These are phyloP conservation scores for Pulicaria dysenterica DNA, from an alignment of 129 eudicot species.

Conservation along the genomic window DNA sequence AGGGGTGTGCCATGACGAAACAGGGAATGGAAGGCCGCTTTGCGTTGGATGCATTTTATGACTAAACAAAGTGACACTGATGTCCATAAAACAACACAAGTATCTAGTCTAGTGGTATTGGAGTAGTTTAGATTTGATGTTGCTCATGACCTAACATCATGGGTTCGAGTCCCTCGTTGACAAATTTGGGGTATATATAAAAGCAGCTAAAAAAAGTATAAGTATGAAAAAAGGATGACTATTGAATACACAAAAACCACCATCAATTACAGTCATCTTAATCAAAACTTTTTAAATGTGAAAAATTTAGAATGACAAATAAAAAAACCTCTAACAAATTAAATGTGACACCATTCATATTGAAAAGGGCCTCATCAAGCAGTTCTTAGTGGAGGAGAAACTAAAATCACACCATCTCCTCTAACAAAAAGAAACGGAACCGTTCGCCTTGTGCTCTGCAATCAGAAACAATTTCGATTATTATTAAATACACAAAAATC, in stretches of 20 bases:
- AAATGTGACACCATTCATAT: constrained; percentile 18
- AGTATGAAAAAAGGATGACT: no score
- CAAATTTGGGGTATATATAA: no score
- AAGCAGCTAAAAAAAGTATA: no score
- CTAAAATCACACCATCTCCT: constrained; percentile 98
- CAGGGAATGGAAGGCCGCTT: no score
- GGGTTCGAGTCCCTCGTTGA: no score
- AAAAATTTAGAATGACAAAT: background rate
- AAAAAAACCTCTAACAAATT: background rate
- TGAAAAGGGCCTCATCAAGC: constrained; percentile 56
- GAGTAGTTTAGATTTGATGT: no score
- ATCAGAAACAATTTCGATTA: constrained; percentile 13
- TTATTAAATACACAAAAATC: background rate
- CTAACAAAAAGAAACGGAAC: constrained; percentile 91
- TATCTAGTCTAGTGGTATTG: no score
- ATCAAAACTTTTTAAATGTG: background rate
- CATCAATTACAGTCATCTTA: background rate
- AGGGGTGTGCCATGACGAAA: no score
- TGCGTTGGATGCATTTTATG: no score
- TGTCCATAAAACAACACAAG: no score
- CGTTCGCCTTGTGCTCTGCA: constrained; percentile 85
- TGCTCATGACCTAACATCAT: no score
- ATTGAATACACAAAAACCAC: background rate
- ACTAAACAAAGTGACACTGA: no score
- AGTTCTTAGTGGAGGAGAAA: constrained; percentile 94